These are phyloP conservation scores for Colletotrichum neosansevieriae DNA, from an alignment of 2,329 filamentous ascomycete genomes.

Conservation along the genomic window DNA sequence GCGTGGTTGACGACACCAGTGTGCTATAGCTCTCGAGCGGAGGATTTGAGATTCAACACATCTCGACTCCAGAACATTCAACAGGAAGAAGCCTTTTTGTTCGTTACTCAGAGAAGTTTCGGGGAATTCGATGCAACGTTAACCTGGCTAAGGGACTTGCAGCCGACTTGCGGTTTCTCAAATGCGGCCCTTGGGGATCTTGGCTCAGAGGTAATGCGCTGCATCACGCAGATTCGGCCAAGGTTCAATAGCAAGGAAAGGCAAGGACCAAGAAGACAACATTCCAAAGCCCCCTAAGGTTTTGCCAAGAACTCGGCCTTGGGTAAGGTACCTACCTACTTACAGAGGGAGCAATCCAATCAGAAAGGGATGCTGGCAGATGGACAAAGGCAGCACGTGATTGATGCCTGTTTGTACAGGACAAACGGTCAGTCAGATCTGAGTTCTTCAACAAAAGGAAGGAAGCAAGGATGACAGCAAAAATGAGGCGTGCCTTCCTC, in stretches of 20 bases:
- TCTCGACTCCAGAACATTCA: no score
- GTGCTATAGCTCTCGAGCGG: not conserved
- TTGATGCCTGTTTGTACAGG: not conserved
- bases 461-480: not conserved
- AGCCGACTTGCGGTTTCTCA: not conserved
- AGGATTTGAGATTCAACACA: no score
- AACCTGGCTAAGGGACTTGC: not conserved
- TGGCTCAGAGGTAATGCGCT: not conserved
- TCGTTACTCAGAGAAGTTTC: not conserved
- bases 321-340: not conserved
- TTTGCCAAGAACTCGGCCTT: not conserved
- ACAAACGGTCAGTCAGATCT: not conserved
- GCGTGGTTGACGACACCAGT: conserved; percentile 14
- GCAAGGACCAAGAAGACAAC: not conserved
- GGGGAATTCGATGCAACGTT: not conserved
- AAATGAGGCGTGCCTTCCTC: not conserved
- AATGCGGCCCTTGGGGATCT: not conserved
- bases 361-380: not conserved
- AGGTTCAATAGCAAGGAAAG: not conserved
- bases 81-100: not conserved
- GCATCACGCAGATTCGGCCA: not conserved
- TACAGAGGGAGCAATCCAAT: not conserved
- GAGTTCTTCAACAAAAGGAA: not conserved
- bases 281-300: no score
- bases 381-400: conserved; percentile 4